Evolutionary conservation across 2,329 filamentous ascomycete genomes (phyloP).

Genomic region (Dothideomycetidae sp.): DNA sequence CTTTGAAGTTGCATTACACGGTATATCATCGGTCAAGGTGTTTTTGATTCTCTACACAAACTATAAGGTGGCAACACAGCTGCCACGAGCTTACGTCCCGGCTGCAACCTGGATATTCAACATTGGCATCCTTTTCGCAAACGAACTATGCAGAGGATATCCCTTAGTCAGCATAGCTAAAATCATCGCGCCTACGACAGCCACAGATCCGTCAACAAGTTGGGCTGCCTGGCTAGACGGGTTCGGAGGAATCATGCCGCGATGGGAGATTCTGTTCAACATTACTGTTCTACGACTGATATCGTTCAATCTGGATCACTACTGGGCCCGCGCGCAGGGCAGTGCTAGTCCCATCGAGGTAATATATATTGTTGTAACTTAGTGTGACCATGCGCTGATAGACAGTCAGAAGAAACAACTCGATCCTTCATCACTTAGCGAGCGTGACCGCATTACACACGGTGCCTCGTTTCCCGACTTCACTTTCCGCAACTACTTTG

Average conservation of each 20-base stretch:
- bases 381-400: slow-evolving; percentile 44
- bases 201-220: slow-evolving; percentile 21
- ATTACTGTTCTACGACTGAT: slow-evolving; percentile 83
- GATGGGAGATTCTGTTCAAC: slow-evolving; percentile 98
- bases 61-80: slow-evolving; percentile 57
- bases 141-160: slow-evolving; percentile 73
- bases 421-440: slow-evolving; percentile 72
- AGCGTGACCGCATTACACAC: slow-evolving; percentile 69
- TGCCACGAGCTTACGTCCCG: slow-evolving; percentile 60
- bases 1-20: slow-evolving; percentile 69
- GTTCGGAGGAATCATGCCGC: slow-evolving; percentile 66
- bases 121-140: slow-evolving; percentile 70
- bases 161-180: slow-evolving; percentile 49
- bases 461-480: slow-evolving; percentile 60
- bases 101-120: slow-evolving; percentile 81
- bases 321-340: slow-evolving; percentile 66
- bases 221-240: slow-evolving; percentile 64
- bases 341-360: slow-evolving; percentile 66
- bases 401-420: slow-evolving; percentile 91
- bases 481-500: slow-evolving; percentile 72
- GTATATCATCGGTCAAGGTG: slow-evolving; percentile 72
- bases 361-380: slow-evolving; percentile 19
- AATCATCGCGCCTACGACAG: slow-evolving; percentile 32
- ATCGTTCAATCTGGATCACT: slow-evolving; percentile 94
- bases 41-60: slow-evolving; percentile 67